Evolutionary conservation across 2,329 filamentous ascomycete genomes (phyloP).

Genomic region (Fusarium oligoseptatum): DNA sequence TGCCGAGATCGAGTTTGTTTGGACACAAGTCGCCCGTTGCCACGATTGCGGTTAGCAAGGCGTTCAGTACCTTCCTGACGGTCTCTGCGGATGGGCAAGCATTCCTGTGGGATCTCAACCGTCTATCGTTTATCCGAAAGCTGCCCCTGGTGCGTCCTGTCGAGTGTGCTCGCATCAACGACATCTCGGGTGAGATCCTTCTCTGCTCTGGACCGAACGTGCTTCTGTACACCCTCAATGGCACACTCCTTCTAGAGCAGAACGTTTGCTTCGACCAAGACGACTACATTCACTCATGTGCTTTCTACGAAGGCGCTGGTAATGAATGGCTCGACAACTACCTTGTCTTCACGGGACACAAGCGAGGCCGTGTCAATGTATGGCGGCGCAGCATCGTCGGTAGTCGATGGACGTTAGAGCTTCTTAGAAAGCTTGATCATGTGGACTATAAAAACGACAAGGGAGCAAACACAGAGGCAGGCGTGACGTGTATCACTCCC

Average conservation of each 20-base stretch:
- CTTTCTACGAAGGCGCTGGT: slow-evolving; percentile 91
- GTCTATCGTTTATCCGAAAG: slow-evolving; percentile 85
- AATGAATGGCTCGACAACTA: slow-evolving; percentile 93
- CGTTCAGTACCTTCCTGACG: slow-evolving; percentile 89
- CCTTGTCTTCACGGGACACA: slow-evolving; percentile 90
- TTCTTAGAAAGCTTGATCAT: slow-evolving; percentile 87
- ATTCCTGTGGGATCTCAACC: slow-evolving; percentile 94
- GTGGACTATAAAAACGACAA: slow-evolving; percentile 74
- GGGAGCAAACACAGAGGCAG: slow-evolving; percentile 70
- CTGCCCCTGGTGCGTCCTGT: slow-evolving; percentile 70
- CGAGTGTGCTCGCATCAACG: slow-evolving; percentile 88
- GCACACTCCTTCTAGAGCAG: slow-evolving; percentile 84
- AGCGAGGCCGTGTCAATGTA: slow-evolving; percentile 84
- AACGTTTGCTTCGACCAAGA: slow-evolving; percentile 79
- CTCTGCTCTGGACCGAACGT: slow-evolving; percentile 83
- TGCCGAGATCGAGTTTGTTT: slow-evolving; percentile 84
- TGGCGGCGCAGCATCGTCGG: slow-evolving; percentile 69
- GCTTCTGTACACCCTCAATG: slow-evolving; percentile 88
- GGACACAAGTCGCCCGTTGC: slow-evolving; percentile 90
- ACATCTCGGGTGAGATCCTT: slow-evolving; percentile 90
- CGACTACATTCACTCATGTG: slow-evolving; percentile 84
- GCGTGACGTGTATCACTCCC: slow-evolving; percentile 88
- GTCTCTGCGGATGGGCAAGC: slow-evolving; percentile 85
- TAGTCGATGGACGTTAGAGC: slow-evolving; percentile 80
- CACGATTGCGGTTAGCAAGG: slow-evolving; percentile 85